A percentile compares a stretch with the other conserved stretches of the same genome.
Conservation (phyloP, 108 stramenopile species). For the Nitzschia sp. region DNA sequence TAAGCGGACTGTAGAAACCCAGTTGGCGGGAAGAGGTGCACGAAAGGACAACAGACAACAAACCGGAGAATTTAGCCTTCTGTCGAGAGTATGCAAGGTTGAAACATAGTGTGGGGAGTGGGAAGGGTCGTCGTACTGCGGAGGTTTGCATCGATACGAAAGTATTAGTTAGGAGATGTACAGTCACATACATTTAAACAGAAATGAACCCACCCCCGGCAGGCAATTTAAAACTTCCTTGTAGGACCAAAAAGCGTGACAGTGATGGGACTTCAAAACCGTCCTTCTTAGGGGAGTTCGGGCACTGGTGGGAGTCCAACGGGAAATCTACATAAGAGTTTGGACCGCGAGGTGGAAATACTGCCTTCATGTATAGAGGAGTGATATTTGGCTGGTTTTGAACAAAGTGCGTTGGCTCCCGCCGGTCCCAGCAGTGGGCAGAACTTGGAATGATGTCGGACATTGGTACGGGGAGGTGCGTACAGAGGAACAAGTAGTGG, state of each 20-base stretch:
- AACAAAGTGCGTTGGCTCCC: neutral
- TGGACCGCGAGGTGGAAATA: neutral
- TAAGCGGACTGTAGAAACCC: no score
- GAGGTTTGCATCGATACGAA: no score
- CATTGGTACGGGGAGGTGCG: no score
- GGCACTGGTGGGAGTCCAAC: slow-evolving; percentile 87
- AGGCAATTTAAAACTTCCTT: neutral
- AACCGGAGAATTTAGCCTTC: no score
- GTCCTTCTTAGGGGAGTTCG: slow-evolving; percentile 56
- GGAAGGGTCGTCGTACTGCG: no score
- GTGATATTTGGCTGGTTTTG: neutral
- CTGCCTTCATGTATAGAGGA: neutral
- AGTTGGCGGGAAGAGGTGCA: no score
- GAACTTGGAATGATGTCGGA: no score
- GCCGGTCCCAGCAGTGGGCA: neutral
- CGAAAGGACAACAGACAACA: no score
- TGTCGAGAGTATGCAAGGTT: no score
- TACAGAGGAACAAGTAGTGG: no score
- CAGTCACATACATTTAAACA: neutral
- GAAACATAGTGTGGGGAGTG: no score
- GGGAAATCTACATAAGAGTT: slow-evolving; percentile 31
- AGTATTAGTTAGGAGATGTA: neutral
- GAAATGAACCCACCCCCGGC: neutral
- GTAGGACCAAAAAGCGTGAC: neutral
- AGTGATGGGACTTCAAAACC: slow-evolving; percentile 4